phyloP scores from a whole-genome alignment of 2,329 filamentous ascomycete genomes.

The Cladosporium colombiae region DNA sequence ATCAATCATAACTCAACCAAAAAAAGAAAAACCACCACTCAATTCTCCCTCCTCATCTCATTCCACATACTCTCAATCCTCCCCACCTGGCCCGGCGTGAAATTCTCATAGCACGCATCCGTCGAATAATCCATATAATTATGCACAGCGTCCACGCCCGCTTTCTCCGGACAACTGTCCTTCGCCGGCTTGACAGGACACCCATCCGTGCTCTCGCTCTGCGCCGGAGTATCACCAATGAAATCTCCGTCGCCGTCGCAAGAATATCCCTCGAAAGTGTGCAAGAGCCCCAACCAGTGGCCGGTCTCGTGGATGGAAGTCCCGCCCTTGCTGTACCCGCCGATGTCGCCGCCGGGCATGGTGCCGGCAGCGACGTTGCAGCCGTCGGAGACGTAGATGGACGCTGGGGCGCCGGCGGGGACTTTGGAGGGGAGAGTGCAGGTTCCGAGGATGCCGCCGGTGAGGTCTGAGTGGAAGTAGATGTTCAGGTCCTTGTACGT shows the following conservation, averaged over 20 bases:
- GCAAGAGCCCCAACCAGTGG: slow-evolving; percentile 51
- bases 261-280: slow-evolving; percentile 49
- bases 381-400: slow-evolving; percentile 53
- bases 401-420: slow-evolving; percentile 32
- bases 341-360: slow-evolving; percentile 54
- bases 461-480: slow-evolving; percentile 60
- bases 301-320: slow-evolving; percentile 52
- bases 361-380: slow-evolving; percentile 60
- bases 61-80: slow-evolving; percentile 56
- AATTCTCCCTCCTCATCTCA: slow-evolving; percentile 41
- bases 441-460: slow-evolving; percentile 52
- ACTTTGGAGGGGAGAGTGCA: slow-evolving; percentile 52
- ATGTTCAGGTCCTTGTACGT: slow-evolving; percentile 58
- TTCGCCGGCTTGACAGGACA: slow-evolving; percentile 53
- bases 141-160: slow-evolving; percentile 54
- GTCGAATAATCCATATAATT: slow-evolving; percentile 63
- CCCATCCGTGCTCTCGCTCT: slow-evolving; percentile 52
- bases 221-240: slow-evolving; percentile 46
- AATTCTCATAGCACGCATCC: slow-evolving; percentile 57
- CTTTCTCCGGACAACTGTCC: slow-evolving; percentile 51
- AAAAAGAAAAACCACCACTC: not conserved
- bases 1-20: too few species aligned
- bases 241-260: slow-evolving; percentile 49
- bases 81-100: slow-evolving; percentile 52
- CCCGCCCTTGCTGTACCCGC: slow-evolving; percentile 52